These are phyloP conservation scores for Gossypium rotundifolium DNA, from an alignment of 345 rosid genomes.

Conservation along the genomic window DNA sequence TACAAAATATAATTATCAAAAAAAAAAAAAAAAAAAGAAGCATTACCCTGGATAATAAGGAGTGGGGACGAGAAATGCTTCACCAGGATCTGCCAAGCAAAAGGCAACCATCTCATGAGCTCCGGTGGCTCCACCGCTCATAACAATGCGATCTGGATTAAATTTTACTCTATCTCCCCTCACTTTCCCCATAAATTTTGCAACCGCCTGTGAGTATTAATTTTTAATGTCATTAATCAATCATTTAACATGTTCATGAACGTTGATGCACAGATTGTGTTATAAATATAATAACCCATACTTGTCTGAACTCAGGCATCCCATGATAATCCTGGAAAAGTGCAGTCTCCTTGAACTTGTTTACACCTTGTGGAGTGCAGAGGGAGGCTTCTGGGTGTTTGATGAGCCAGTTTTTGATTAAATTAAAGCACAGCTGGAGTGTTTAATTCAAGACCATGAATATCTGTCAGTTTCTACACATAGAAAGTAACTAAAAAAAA, in stretches of 20 bases:
- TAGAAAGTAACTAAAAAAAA: background rate
- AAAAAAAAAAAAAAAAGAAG: background rate
- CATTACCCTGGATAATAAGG: conserved; percentile 3
- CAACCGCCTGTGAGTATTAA: background rate
- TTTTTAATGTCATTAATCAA: background rate
- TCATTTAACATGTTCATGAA: background rate
- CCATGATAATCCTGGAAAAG: conserved; percentile 90
- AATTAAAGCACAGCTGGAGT: conserved; percentile 65
- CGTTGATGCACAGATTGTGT: too few relatives aligned
- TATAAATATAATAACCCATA: conserved; percentile 19
- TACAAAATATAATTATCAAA: too few relatives aligned
- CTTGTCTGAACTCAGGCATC: conserved; percentile 72
- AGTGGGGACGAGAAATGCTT: background rate
- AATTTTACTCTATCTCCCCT: background rate
- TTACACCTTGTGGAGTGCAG: conserved; percentile 53
- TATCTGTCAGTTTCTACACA: background rate
- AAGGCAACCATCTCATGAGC: conserved; percentile 4
- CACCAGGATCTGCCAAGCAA: conserved; percentile 2
- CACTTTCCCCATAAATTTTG: background rate
- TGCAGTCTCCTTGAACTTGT: conserved; percentile 55
- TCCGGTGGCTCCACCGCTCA: conserved; percentile 2
- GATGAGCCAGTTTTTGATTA: conserved; percentile 63
- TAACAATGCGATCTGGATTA: background rate
- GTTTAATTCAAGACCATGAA: background rate
- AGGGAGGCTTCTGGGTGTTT: conserved; percentile 70